Percentiles rank a stretch among this genome's conserved stretches.
phyloP scores from a whole-genome alignment of 78 protist species.

The Dictyostelium discoideum region DNA sequence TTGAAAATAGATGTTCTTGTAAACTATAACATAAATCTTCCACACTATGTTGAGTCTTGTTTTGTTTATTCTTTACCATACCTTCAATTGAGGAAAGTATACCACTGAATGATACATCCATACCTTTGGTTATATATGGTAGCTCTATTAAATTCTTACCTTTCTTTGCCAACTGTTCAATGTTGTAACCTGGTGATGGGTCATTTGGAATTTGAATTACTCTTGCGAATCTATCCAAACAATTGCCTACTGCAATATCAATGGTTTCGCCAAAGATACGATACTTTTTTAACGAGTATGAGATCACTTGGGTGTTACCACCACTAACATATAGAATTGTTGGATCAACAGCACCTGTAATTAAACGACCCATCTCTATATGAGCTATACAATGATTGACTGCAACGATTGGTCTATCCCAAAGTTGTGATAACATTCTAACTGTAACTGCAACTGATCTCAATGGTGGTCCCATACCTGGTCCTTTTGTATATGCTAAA shows the following conservation, averaged over 20 bases:
- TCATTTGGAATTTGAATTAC: slow-evolving; percentile 95
- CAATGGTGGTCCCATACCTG: slow-evolving; percentile 99
- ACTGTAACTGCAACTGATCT: slow-evolving; percentile 93
- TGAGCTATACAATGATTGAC: slow-evolving; percentile 99
- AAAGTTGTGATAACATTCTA: slow-evolving; percentile 95
- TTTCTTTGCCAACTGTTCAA: slow-evolving; percentile 97
- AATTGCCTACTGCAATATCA: slow-evolving; percentile 99
- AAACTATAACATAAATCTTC: slow-evolving; percentile 96
- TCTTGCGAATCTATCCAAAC: slow-evolving; percentile 95
- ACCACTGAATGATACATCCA: slow-evolving; percentile 97
- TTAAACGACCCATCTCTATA: slow-evolving; percentile 99
- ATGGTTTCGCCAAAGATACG: slow-evolving; percentile 99
- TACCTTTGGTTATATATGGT: slow-evolving; percentile 98
- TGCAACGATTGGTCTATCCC: slow-evolving; percentile 96
- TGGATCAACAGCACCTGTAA: slow-evolving; percentile 96
- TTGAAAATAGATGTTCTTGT: slow-evolving; percentile 98
- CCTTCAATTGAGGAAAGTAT: slow-evolving; percentile 88
- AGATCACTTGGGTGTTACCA: slow-evolving; percentile 98
- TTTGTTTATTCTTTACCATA: slow-evolving; percentile 13
- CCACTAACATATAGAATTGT: slow-evolving; percentile 99
- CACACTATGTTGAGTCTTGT: slow-evolving; percentile 20
- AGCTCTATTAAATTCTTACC: slow-evolving; percentile 89
- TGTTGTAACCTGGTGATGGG: slow-evolving; percentile 99
- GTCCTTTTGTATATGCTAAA: slow-evolving; percentile 96
- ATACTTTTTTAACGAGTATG: slow-evolving; percentile 87